Conservation (phyloP, 306 rosid species). For the Castanea mollissima region DNA sequence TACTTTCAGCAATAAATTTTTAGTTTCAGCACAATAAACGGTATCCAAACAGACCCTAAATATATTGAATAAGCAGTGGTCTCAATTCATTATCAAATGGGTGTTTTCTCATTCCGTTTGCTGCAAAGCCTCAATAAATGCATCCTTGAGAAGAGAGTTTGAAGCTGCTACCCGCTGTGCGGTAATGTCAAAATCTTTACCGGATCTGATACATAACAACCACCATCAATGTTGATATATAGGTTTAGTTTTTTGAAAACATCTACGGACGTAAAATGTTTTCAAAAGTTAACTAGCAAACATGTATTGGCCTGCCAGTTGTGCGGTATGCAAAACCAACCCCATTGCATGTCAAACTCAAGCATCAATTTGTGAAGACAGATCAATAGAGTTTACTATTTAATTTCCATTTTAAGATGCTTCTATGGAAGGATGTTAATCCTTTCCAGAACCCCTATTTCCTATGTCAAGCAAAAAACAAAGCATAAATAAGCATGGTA, state of each 20-base stretch:
- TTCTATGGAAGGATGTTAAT: not conserved
- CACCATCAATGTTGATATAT: conserved; percentile 21
- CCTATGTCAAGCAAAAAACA: conserved; percentile 12
- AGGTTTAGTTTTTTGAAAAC: not conserved
- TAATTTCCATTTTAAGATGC: conserved; percentile 3
- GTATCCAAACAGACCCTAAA: not conserved
- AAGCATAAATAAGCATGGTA: conserved; percentile 28
- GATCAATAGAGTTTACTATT: conserved; percentile 25
- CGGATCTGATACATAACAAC: conserved; percentile 63
- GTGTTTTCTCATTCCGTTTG: conserved; percentile 47
- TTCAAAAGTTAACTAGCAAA: not conserved
- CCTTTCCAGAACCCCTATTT: conserved; percentile 27
- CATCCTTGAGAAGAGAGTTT: conserved; percentile 72
- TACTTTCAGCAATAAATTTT: too few species aligned
- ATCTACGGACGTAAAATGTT: not conserved
- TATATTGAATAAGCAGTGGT: not conserved
- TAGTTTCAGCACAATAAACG: too few species aligned
- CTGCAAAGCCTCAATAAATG: conserved; percentile 59
- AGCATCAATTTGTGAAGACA: not conserved
- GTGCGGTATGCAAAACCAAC: conserved; percentile 1
- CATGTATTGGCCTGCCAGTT: conserved; percentile 1
- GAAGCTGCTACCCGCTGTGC: conserved; percentile 89
- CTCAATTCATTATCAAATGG: conserved; percentile 12
- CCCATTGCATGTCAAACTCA: conserved; percentile 25
- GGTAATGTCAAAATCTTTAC: conserved; percentile 81